Percentiles rank a stretch among this genome's conserved stretches.
phyloP scores from a whole-genome alignment of 805 yeast species.

The Kluyveromyces aestuarii region DNA sequence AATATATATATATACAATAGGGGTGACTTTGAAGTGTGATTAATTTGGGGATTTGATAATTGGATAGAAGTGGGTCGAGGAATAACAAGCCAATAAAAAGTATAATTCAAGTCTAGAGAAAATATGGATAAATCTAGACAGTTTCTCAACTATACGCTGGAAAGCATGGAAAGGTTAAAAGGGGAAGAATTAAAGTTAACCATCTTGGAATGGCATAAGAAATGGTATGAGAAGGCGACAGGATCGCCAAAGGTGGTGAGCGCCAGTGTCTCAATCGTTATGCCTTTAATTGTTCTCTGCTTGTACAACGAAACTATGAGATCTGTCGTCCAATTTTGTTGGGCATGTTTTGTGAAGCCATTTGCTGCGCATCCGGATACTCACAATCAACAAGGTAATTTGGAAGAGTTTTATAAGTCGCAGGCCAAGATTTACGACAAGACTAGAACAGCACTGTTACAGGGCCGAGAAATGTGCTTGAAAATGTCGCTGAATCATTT shows the following conservation, averaged over 20 bases:
- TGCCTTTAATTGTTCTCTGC: background rate
- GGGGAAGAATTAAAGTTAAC: background rate
- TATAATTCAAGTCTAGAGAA: background rate
- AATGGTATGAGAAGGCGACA: background rate
- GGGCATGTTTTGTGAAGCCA: conserved; percentile 31
- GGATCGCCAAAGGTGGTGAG: background rate
- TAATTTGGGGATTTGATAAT: background rate
- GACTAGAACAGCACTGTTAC: conserved; percentile 55
- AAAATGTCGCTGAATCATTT: conserved; percentile 52
- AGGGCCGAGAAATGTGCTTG: conserved; percentile 63
- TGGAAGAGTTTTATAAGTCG: conserved; percentile 60
- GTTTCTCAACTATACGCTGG: background rate
- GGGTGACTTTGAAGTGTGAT: background rate
- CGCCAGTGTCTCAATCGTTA: background rate
- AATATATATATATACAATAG: too few species aligned
- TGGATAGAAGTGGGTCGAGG: too few species aligned
- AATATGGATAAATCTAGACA: background rate
- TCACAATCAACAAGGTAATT: conserved; percentile 24
- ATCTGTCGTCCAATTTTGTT: conserved; percentile 15
- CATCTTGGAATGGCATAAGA: background rate
- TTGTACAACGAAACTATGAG: background rate
- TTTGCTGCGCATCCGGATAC: conserved; percentile 11
- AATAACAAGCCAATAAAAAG: too few species aligned
- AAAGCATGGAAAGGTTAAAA: background rate
- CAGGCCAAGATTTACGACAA: conserved; percentile 73